Base-by-base conservation (phyloP, 1,284 basidiomycete species). In the Pascua guehoae region DNA sequence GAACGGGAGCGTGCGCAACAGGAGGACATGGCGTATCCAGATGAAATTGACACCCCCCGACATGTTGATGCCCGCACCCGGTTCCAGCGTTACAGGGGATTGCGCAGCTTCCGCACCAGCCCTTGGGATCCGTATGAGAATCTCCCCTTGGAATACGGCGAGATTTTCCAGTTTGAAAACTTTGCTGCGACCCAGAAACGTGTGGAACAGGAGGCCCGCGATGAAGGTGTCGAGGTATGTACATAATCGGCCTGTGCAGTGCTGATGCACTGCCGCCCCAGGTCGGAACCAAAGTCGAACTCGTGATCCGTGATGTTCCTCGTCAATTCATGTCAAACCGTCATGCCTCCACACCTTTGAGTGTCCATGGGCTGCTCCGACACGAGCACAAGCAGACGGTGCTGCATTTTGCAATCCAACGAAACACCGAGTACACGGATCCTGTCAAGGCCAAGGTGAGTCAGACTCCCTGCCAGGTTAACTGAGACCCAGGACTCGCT, bases 111-210 rank as follows among this genome's bases (percentile, higher is more conserved):
- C 82, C 83, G 95, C 41, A 98, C 96, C 2, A 92, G 88, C 67
- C 89, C 89, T 17, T 99, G 95, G 95, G 95, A 98, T 74, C 87
- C 95, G 8, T 98, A 91, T 68, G 95, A 98, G 78, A 95, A 96
- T 67, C 81, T 99, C 16, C 96, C 95, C 5, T 77, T 87, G 53
- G 94, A 98, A 70, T 98, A 98, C 70, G 92, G 88, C 0, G 83
- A 88, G 45, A 95, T 98, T 65, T 99, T 98, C 79, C 91, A 95
- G 75, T 98, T 98, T 70, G 93, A 97, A 75, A 91, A 95, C 70
- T 98, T 88, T 78, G 88, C 86, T 70, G 84, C 88, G 24, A 98
- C 92, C 2, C 87, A 90, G 65, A 83, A 88, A 46, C 82, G 84
- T 40, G 86, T 97, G 32, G 84, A 82, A 60, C 79, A 84, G 48